Evolutionary conservation across 352 stramenopile species (phyloP).

Genomic region (Phytophthora cryptogea): DNA sequence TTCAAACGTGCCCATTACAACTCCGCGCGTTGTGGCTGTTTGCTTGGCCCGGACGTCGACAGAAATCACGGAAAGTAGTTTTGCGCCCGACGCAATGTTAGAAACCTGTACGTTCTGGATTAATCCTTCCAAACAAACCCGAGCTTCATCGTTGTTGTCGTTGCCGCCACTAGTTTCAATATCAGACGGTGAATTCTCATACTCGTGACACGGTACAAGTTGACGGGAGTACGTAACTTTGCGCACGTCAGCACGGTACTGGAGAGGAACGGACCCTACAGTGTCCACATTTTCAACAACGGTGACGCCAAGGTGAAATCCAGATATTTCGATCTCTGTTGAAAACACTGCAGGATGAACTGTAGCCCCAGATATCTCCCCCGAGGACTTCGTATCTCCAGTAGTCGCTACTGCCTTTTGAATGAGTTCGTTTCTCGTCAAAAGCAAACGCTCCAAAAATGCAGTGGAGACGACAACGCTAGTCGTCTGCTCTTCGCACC

Average conservation of each 20-base stretch:
- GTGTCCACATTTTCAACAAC: slow-evolving; percentile 29
- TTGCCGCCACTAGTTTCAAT: not conserved
- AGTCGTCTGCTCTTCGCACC: slow-evolving; percentile 34
- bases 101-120: slow-evolving; percentile 19
- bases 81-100: slow-evolving; percentile 16
- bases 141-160: slow-evolving; percentile 3
- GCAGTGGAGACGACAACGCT: slow-evolving; percentile 42
- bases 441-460: slow-evolving; percentile 47
- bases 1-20: slow-evolving; percentile 19
- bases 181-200: not conserved
- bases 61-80: slow-evolving; percentile 17
- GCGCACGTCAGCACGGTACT: slow-evolving; percentile 21
- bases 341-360: not conserved
- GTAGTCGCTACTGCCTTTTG: slow-evolving; percentile 5
- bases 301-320: slow-evolving; percentile 16
- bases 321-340: slow-evolving; percentile 29
- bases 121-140: slow-evolving; percentile 20
- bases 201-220: not conserved
- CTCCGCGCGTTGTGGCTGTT: slow-evolving; percentile 14
- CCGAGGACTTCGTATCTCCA: not conserved
- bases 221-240: slow-evolving; percentile 12
- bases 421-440: slow-evolving; percentile 48
- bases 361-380: not conserved
- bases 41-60: slow-evolving; percentile 25
- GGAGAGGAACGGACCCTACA: slow-evolving; percentile 17